A percentile compares a stretch with the other conserved stretches of the same genome.
phyloP scores from a whole-genome alignment of 306 rosid species.

The Calophaca sinica region DNA sequence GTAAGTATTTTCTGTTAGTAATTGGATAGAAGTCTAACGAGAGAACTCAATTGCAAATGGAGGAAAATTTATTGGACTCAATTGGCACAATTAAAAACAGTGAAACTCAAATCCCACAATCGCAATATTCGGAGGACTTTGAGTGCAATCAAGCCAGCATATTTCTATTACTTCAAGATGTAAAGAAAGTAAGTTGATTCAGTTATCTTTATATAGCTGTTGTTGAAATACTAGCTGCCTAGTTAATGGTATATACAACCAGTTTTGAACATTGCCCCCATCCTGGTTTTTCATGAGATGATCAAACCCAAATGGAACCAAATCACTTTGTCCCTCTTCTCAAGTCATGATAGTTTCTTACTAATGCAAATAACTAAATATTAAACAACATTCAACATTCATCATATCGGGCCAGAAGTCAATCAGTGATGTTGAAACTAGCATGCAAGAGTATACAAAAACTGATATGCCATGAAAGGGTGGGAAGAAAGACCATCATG shows the following conservation, averaged over 20 bases:
- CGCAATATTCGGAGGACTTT: too few species aligned
- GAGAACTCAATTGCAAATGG: too few species aligned
- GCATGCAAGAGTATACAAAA: slow-evolving; percentile 20
- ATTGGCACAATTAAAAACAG: too few species aligned
- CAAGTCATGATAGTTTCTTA: slow-evolving; percentile 18
- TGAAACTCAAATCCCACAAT: too few species aligned
- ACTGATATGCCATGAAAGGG: background rate
- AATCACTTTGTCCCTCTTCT: slow-evolving; percentile 27
- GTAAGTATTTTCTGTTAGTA: too few species aligned
- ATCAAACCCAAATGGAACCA: slow-evolving; percentile 27
- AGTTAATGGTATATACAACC: slow-evolving; percentile 6
- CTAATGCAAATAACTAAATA: slow-evolving; percentile 3
- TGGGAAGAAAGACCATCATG: background rate
- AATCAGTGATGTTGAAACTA: slow-evolving; percentile 7
- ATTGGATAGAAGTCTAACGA: too few species aligned
- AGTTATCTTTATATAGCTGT: background rate
- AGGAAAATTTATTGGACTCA: too few species aligned
- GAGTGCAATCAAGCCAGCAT: too few species aligned
- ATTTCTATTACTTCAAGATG: slow-evolving; percentile 12
- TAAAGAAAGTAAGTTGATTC: background rate
- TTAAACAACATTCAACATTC: slow-evolving; percentile 8
- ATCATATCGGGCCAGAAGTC: slow-evolving; percentile 11
- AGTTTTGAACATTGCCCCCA: slow-evolving; percentile 23
- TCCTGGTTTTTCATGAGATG: background rate
- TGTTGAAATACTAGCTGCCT: slow-evolving; percentile 12